Conservation (phyloP, 257 asterid genomes). For the Solanum tacnaense region DNA sequence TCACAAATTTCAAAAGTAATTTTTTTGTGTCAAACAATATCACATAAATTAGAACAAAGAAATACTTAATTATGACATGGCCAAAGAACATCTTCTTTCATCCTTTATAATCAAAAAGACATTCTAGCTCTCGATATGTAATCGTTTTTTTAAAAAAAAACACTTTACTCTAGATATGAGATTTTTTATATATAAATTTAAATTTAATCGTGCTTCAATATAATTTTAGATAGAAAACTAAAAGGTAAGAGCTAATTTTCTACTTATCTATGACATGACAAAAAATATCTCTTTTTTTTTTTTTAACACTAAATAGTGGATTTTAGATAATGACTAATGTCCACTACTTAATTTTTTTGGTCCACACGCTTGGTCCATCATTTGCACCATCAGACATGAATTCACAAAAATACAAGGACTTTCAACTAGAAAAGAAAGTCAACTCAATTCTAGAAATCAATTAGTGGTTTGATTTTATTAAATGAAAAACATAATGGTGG, state of each 20-base stretch:
- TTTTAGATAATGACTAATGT: not conserved
- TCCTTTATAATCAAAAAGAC: too few relatives aligned
- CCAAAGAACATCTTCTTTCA: not conserved
- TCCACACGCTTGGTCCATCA: not conserved
- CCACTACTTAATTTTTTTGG: not conserved
- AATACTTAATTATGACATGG: not conserved
- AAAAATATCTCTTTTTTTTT: not conserved
- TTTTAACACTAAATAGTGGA: not conserved
- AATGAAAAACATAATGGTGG: not conserved
- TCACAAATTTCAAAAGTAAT: not conserved
- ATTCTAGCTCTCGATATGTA: too few relatives aligned
- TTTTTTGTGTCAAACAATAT: too few relatives aligned
- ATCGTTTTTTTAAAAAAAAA: too few relatives aligned
- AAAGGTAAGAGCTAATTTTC: not conserved
- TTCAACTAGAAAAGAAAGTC: not conserved
- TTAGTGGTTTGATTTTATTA: not conserved
- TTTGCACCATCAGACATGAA: not conserved
- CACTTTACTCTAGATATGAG: not conserved
- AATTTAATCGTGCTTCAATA: not conserved
- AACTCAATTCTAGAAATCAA: not conserved
- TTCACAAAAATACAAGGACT: not conserved
- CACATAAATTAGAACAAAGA: not conserved
- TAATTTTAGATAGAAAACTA: not conserved
- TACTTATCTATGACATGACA: not conserved
- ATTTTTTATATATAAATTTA: not conserved